Conservation (phyloP, 2,329 filamentous ascomycete genomes). For the Diaporthe nobilis region DNA sequence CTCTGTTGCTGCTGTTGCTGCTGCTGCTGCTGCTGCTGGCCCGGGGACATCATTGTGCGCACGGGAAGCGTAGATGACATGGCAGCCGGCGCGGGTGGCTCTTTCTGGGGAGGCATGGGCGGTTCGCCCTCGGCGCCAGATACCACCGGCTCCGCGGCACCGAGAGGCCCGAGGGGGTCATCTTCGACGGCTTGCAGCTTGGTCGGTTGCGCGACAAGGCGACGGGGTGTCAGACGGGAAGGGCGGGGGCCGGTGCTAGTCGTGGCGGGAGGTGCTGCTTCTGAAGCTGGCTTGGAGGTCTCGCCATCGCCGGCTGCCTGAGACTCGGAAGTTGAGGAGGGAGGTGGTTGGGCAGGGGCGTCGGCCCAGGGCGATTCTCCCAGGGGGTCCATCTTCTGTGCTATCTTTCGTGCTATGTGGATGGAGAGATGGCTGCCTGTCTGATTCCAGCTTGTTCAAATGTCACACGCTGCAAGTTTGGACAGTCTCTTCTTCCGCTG, state of each 20-base stretch:
- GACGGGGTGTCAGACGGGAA: conserved; percentile 66
- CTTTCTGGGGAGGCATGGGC: conserved; percentile 78
- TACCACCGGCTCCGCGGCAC: conserved; percentile 61
- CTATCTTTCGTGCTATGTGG: not conserved
- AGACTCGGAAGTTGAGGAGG: conserved; percentile 48
- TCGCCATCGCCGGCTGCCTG: conserved; percentile 48
- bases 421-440: not conserved
- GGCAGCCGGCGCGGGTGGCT: conserved; percentile 57
- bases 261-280: conserved; percentile 47
- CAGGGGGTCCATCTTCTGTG: conserved; percentile 59
- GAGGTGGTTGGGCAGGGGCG: conserved; percentile 50
- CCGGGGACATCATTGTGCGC: conserved; percentile 68
- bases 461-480: not conserved
- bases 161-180: conserved; percentile 82
- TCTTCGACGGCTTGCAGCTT: conserved; percentile 84
- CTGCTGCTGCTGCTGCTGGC: conserved; percentile 54
- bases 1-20: conserved; percentile 53
- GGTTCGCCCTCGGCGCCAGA: conserved; percentile 54
- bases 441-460: not conserved
- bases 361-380: conserved; percentile 70
- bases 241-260: conserved; percentile 54
- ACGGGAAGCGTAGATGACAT: conserved; percentile 60
- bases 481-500: not conserved
- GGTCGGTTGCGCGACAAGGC: conserved; percentile 81
- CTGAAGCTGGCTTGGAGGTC: conserved; percentile 48